phyloP scores from a whole-genome alignment of 1,284 basidiomycete genomes.

The Trametes sp. region DNA sequence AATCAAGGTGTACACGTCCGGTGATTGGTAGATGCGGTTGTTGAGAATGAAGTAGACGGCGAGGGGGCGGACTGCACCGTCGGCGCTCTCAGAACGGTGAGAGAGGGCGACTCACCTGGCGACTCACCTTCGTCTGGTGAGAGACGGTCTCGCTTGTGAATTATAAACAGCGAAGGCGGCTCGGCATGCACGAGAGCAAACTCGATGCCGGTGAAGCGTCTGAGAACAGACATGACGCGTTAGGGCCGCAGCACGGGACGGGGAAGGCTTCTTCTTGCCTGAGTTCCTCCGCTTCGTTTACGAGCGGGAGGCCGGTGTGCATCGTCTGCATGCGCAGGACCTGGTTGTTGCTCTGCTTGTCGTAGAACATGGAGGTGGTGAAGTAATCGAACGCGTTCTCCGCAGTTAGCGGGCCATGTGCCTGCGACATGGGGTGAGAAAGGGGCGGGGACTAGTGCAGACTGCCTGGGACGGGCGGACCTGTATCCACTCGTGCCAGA shows the following conservation, averaged over 20 bases:
- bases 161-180: slow-evolving; percentile 82
- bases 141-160: slow-evolving; percentile 84
- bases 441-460: slow-evolving; percentile 6
- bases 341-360: slow-evolving; percentile 90
- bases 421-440: slow-evolving; percentile 49
- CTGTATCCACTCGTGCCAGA: slow-evolving; percentile 89
- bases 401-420: slow-evolving; percentile 74
- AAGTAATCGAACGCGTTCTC: slow-evolving; percentile 89
- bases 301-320: slow-evolving; percentile 73
- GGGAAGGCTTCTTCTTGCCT: slow-evolving; percentile 55
- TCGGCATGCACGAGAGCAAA: slow-evolving; percentile 82
- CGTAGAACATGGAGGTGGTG: slow-evolving; percentile 86
- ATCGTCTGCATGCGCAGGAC: slow-evolving; percentile 89
- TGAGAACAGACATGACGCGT: slow-evolving; percentile 41
- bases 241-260: slow-evolving; percentile 15
- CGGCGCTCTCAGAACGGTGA: slow-evolving; percentile 17
- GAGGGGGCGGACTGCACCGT: slow-evolving; percentile 66
- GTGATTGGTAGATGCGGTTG: slow-evolving; percentile 86
- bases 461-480: slow-evolving; percentile 42
- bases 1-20: slow-evolving; percentile 81
- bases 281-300: slow-evolving; percentile 82
- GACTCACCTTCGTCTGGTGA: slow-evolving; percentile 80
- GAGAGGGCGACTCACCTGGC: slow-evolving; percentile 23
- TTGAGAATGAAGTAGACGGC: slow-evolving; percentile 87
- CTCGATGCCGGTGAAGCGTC: slow-evolving; percentile 84